Conservation (phyloP, 2,329 filamentous ascomycete genomes). For the Thermothelomyces thermophilus region DNA sequence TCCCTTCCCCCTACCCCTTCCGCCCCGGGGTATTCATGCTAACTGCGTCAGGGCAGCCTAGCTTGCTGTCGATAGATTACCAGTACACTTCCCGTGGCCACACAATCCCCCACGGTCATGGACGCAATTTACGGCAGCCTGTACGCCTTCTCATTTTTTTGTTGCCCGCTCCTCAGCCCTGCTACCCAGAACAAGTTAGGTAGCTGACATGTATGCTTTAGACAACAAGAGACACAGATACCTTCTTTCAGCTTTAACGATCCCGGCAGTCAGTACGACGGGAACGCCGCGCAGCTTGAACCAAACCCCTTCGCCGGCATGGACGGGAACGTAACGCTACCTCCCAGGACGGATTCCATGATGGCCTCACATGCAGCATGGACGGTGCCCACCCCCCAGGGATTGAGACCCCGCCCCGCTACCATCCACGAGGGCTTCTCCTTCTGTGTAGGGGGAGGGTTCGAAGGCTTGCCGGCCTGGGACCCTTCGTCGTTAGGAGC, state of each 20-base stretch:
- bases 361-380: constrained; percentile 42
- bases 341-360: constrained; percentile 42
- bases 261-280: constrained; percentile 42
- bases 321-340: constrained; percentile 47
- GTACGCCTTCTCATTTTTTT: constrained; percentile 37
- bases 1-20: constrained; percentile 13
- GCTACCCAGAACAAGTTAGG: too few species aligned
- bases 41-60: constrained; percentile 31
- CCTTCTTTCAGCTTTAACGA: constrained; percentile 44
- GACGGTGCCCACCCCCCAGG: constrained; percentile 49
- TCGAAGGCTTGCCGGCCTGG: constrained; percentile 48
- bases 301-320: constrained; percentile 42
- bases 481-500: constrained; percentile 49
- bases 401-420: constrained; percentile 47
- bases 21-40: constrained; percentile 33
- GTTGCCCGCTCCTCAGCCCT: constrained; percentile 3
- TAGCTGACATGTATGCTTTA: constrained; percentile 18
- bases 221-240: constrained; percentile 43
- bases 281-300: constrained; percentile 38
- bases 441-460: constrained; percentile 51
- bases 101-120: constrained; percentile 39
- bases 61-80: constrained; percentile 34
- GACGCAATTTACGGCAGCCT: constrained; percentile 45
- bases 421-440: constrained; percentile 57
- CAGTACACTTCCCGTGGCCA: constrained; percentile 30